These are phyloP conservation scores for Nicotiana otophora DNA, from an alignment of 257 asterid genomes.

Conservation along the genomic window DNA sequence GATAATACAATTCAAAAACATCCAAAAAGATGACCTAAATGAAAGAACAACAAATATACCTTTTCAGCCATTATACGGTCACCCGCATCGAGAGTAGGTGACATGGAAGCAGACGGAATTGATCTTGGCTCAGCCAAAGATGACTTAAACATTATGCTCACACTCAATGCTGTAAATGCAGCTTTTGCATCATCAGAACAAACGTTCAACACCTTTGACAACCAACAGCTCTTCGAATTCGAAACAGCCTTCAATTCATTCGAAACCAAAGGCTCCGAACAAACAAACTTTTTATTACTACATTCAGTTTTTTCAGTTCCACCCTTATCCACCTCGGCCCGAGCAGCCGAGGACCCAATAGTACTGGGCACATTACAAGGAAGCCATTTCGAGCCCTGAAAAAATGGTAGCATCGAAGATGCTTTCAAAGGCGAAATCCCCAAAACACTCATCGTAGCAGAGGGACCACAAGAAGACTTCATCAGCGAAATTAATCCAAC, in stretches of 20 bases:
- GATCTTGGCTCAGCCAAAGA: constrained; percentile 96
- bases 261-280: constrained; percentile 38
- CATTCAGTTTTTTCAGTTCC: constrained; percentile 28
- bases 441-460: constrained; percentile 24
- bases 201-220: constrained; percentile 48
- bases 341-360: constrained; percentile 15
- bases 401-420: constrained; percentile 44
- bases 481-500: constrained; percentile 51
- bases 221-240: constrained; percentile 39
- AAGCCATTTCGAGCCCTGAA: constrained; percentile 67
- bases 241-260: constrained; percentile 18
- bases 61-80: constrained; percentile 89
- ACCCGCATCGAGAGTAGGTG: constrained; percentile 86
- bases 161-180: constrained; percentile 77
- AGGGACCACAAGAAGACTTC: constrained; percentile 38
- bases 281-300: constrained; percentile 17
- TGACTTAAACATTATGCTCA: constrained; percentile 68
- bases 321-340: constrained; percentile 54
- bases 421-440: constrained; percentile 65
- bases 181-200: constrained; percentile 91
- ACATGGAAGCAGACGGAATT: constrained; percentile 89
- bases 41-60: constrained; percentile 30
- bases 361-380: constrained; percentile 52
- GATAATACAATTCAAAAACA: background rate
- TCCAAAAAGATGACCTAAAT: background rate